Evolutionary conservation across 31 red algal genomes (phyloP).

Genomic region (Endocladia muricata): DNA sequence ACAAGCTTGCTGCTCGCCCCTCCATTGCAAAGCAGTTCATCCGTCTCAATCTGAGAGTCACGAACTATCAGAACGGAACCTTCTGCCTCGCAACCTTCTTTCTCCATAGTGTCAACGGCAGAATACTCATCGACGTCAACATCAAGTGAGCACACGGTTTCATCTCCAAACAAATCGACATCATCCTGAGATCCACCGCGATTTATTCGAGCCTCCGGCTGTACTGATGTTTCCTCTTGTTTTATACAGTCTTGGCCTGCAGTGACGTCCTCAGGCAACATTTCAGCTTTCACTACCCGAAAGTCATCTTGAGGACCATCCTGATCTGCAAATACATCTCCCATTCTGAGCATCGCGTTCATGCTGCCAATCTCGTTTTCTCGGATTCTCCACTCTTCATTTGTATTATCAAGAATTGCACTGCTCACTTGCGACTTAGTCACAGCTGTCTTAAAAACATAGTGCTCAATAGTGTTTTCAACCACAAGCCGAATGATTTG

Average conservation of each 20-base stretch:
- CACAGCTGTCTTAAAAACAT: constrained; percentile 67
- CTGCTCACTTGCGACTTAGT: constrained; percentile 67
- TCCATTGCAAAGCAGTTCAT: constrained; percentile 35
- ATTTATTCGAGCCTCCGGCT: background rate
- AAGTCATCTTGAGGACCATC: constrained; percentile 33
- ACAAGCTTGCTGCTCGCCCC: constrained; percentile 48
- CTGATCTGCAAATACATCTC: constrained; percentile 22
- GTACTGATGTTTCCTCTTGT: background rate
- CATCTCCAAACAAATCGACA: constrained; percentile 33
- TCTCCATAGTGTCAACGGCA: background rate
- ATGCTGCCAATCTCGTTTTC: constrained; percentile 47
- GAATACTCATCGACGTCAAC: constrained; percentile 18
- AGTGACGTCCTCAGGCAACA: background rate
- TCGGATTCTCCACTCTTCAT: constrained; percentile 51
- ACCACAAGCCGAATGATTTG: constrained; percentile 80
- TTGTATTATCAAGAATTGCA: constrained; percentile 71
- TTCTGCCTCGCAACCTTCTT: background rate
- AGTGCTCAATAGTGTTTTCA: constrained; percentile 89
- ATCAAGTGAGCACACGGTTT: constrained; percentile 28
- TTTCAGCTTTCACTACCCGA: constrained; percentile 9
- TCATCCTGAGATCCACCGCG: background rate
- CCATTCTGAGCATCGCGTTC: constrained; percentile 58
- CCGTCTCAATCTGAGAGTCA: constrained; percentile 49
- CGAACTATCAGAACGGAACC: background rate
- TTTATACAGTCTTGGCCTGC: background rate